A percentile compares a stretch with the other conserved stretches of the same genome.
These are phyloP conservation scores for Suillus clintonianus DNA, from an alignment of 768 basidiomycete genomes.

Conservation along the genomic window DNA sequence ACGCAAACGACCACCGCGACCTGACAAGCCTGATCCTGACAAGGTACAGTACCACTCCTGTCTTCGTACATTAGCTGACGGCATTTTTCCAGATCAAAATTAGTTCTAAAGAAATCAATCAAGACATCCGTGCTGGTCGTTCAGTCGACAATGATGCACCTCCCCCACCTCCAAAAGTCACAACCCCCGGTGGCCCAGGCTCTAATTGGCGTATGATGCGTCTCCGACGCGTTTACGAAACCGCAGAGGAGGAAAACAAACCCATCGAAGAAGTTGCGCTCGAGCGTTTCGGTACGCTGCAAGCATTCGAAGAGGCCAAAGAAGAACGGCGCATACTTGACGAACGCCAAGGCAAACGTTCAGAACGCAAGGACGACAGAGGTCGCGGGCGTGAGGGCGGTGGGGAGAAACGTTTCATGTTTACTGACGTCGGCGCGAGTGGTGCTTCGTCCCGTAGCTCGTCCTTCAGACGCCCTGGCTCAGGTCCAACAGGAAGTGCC, in stretches of 20 bases:
- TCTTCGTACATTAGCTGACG: constrained; percentile 8
- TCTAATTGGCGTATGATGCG: constrained; percentile 99
- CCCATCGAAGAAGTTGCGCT: constrained; percentile 77
- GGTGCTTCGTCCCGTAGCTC: constrained; percentile 77
- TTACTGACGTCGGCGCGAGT: constrained; percentile 64
- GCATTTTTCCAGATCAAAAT: constrained; percentile 51
- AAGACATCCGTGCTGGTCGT: constrained; percentile 49
- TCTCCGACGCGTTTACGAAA: constrained; percentile 84
- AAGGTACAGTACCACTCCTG: constrained; percentile 49
- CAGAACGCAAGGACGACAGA: constrained; percentile 38
- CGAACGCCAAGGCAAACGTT: constrained; percentile 66
- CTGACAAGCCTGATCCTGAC: constrained; percentile 66
- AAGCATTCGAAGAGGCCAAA: constrained; percentile 86
- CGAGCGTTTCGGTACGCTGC: constrained; percentile 84
- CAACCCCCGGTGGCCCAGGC: constrained; percentile 85
- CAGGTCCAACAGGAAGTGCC: constrained; percentile 46
- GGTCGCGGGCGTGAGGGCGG: constrained; percentile 35
- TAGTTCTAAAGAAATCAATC: constrained; percentile 65
- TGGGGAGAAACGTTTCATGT: constrained; percentile 62
- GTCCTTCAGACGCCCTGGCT: constrained; percentile 85
- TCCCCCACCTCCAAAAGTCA: constrained; percentile 42
- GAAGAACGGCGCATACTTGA: constrained; percentile 87
- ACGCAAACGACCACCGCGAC: constrained; percentile 62
- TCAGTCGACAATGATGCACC: constrained; percentile 43
- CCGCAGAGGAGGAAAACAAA: constrained; percentile 80